Base-by-base conservation (phyloP, 352 stramenopile species). In the Pythium pectinolyticum region DNA sequence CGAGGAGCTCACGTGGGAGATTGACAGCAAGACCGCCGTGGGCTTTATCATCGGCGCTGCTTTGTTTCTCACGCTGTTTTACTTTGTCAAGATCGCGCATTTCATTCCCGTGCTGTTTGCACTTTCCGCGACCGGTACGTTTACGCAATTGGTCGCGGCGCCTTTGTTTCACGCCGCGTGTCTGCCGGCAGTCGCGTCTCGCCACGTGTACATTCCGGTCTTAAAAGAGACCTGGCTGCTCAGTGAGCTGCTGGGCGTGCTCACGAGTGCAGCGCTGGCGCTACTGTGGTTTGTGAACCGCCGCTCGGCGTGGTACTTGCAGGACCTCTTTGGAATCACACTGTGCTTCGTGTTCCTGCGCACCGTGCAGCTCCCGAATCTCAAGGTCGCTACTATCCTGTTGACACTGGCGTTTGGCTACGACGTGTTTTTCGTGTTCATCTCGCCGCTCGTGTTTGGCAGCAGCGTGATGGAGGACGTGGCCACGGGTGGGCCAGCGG, bases 401-500 rank as follows among this genome's bases (percentile, higher is more conserved):
- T 79, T 98, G 32, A 81, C 84, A 15, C 74, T 98, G 31, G 92
- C 93, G 1, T 98, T 98, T 67, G 86, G 88, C 54, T 98, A 98
- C 72, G 95, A 98, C 68, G 94, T 98, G 43, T 98, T 98, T 68
- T 98, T 98, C 72, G 94, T 98, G 34, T 98, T 98, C 75, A 55
- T 98, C 20, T 97, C 90, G 31, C 94, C 95, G 2, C 73, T 86
- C 19, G 73, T 97, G 46, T 96, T 97, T 66, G 82, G 82, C 11
- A 81, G 74, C 30, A 94, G 76, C 40, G 86, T 98, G 41, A 98
- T 98, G 95, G 88, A 97, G 54, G 92, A 96, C 62, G 95, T 98
- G 6, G 95, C 95, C 1, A 98, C 93, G 10, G 89, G 80, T 22
- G 92, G 92, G 14, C 77, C 82, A n/a, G 72, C 82, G 22, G 80